These are phyloP conservation scores for Fraxinus quadrangulata DNA, from an alignment of 257 asterid species.

Conservation along the genomic window DNA sequence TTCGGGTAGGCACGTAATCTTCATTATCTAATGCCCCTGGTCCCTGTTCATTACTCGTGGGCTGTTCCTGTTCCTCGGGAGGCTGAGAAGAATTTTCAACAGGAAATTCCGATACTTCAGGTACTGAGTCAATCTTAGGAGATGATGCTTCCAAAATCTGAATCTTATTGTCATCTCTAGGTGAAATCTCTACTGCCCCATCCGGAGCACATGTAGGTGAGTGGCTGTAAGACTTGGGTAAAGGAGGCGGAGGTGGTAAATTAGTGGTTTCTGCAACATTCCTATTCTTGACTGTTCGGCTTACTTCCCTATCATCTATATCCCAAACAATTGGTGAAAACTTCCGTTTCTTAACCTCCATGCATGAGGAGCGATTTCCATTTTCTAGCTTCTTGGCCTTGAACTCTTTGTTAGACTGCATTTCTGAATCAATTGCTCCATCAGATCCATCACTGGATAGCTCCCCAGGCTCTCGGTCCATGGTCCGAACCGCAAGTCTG, in stretches of 20 bases:
- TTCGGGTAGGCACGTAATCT: constrained; percentile 47
- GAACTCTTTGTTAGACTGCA: constrained; percentile 29
- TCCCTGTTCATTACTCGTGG: constrained; percentile 25
- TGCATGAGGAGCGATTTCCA: constrained; percentile 37
- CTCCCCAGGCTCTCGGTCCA: constrained; percentile 89
- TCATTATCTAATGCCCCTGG: constrained; percentile 41
- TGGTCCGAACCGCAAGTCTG: constrained; percentile 27
- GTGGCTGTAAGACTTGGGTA: constrained; percentile 28
- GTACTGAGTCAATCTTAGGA: constrained; percentile 21
- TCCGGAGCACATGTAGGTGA: constrained; percentile 25
- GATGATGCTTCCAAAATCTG: constrained; percentile 38
- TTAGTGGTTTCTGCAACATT: constrained; percentile 27
- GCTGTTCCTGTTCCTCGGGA: constrained; percentile 31
- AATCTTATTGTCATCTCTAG: constrained; percentile 25
- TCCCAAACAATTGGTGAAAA: constrained; percentile 93
- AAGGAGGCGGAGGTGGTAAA: constrained; percentile 43
- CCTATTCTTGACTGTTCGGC: constrained; percentile 39
- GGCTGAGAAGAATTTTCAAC: constrained; percentile 33
- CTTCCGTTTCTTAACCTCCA: constrained; percentile 58
- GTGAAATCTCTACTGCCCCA: constrained; percentile 28
- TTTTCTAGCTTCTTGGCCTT: constrained; percentile 41
- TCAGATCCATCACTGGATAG: constrained; percentile 86
- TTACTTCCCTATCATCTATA: constrained; percentile 57
- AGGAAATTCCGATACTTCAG: constrained; percentile 38
- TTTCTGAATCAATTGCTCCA: constrained; percentile 53